A percentile compares a stretch with the other conserved stretches of the same genome.
Evolutionary conservation across 176 grass and related monocot genomes (phyloP).

Genomic region (Thinopyrum elongatum): DNA sequence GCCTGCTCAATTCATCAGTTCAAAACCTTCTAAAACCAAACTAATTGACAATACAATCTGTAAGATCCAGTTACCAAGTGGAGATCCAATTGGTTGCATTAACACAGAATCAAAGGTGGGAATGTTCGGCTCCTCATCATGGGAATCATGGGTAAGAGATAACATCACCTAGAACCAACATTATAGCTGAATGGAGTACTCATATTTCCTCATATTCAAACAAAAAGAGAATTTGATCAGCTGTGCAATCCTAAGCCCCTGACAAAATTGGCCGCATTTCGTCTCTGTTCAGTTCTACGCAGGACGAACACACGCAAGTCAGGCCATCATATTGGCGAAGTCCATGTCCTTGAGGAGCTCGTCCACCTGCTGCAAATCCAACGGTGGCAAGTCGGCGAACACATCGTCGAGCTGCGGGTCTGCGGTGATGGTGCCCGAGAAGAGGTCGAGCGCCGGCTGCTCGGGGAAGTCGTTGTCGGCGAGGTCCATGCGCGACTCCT

Average conservation of each 20-base stretch:
- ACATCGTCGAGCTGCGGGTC: background rate
- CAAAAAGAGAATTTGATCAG: background rate
- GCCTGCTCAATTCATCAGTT: too few species aligned
- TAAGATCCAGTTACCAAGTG: too few species aligned
- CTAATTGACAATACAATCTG: too few species aligned
- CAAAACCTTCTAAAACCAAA: too few species aligned
- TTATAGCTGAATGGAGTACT: background rate
- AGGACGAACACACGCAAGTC: background rate
- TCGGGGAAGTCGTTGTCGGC: background rate
- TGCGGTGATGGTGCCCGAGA: background rate
- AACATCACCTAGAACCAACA: background rate
- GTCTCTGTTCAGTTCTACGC: too few species aligned
- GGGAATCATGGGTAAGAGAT: background rate
- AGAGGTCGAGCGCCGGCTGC: background rate
- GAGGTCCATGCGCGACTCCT: background rate
- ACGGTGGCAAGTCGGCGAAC: background rate
- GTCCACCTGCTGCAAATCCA: background rate
- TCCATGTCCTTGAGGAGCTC: background rate
- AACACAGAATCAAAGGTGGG: too few species aligned
- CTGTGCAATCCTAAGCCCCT: background rate
- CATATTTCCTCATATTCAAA: background rate
- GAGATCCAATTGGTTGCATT: too few species aligned
- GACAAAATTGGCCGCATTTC: background rate
- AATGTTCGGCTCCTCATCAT: background rate
- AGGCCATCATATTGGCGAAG: background rate